Conservation (phyloP, 1,284 basidiomycete genomes). For the Sporisorium graminicola region DNA sequence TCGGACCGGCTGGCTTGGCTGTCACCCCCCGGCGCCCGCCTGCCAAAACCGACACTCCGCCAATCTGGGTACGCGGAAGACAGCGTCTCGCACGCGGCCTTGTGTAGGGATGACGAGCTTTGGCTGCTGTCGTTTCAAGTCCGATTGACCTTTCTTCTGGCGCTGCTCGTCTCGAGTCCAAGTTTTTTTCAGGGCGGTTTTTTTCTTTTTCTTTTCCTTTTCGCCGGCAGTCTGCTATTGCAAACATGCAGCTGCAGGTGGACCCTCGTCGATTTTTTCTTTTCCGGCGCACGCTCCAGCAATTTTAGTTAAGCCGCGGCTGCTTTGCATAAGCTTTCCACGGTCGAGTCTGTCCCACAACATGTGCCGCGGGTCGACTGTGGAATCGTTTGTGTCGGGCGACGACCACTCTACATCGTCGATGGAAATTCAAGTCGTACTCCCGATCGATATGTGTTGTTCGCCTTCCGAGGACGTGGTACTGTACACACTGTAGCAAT, state of each 20-base stretch:
- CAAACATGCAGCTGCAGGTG: constrained; percentile 12
- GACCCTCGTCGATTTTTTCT: constrained; percentile 8
- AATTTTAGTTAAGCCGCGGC: constrained; percentile 22
- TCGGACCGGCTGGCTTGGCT: not conserved
- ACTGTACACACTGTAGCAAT: not conserved
- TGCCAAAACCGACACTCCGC: not conserved
- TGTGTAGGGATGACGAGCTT: constrained; percentile 36
- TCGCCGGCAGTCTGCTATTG: not conserved
- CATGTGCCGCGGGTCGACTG: constrained; percentile 19
- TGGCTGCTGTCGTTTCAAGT: too few species aligned
- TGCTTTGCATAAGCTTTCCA: not conserved
- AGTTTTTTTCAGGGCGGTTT: constrained; percentile 3
- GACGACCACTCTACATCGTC: not conserved
- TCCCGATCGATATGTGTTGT: not conserved
- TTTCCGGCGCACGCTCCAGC: constrained; percentile 5
- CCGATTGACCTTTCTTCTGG: not conserved
- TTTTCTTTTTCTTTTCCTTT: constrained; percentile 1
- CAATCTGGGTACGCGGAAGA: too few species aligned
- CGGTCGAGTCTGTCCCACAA: not conserved
- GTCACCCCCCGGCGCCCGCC: not conserved
- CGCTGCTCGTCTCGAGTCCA: not conserved
- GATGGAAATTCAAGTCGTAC: not conserved
- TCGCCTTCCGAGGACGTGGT: not conserved
- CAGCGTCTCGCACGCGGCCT: constrained; percentile 11
- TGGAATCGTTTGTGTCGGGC: not conserved